Conservation (phyloP, 2,329 filamentous ascomycete genomes). For the Cyphellophora europaea region DNA sequence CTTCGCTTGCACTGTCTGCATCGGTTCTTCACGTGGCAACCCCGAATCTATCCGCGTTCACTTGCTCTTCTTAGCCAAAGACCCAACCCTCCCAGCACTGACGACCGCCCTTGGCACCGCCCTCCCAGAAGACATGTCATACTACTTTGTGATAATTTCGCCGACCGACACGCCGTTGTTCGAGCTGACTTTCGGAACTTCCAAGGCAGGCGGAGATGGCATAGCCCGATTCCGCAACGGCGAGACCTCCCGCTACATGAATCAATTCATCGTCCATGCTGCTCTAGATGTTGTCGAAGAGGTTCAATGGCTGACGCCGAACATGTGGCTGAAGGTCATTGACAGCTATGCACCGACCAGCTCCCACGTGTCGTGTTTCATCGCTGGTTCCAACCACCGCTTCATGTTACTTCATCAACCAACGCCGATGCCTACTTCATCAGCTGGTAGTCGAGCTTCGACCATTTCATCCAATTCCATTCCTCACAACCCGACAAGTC, state of each 20-base stretch:
- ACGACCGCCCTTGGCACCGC: too few species aligned
- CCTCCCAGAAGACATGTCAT: slow-evolving; percentile 78
- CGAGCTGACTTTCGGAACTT: slow-evolving; percentile 93
- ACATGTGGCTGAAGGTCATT: slow-evolving; percentile 92
- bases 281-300: slow-evolving; percentile 93
- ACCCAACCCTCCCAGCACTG: too few species aligned
- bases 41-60: too few species aligned
- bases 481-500: slow-evolving; percentile 73
- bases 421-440: slow-evolving; percentile 29
- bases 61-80: too few species aligned
- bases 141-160: slow-evolving; percentile 96
- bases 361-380: slow-evolving; percentile 88
- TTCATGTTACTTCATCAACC: slow-evolving; percentile 92
- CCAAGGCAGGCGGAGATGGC: slow-evolving; percentile 90
- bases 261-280: slow-evolving; percentile 94
- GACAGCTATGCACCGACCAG: slow-evolving; percentile 81
- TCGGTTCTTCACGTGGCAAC: too few species aligned
- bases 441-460: slow-evolving; percentile 23
- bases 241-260: slow-evolving; percentile 83
- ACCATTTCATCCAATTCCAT: slow-evolving; percentile 53
- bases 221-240: slow-evolving; percentile 65
- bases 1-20: too few species aligned
- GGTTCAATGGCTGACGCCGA: slow-evolving; percentile 80
- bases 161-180: slow-evolving; percentile 94
- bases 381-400: slow-evolving; percentile 84